Evolutionary conservation across 345 rosid genomes (phyloP), one percentile per base, ranked within the genome.

Genomic region (Populus pruinosa): DNA sequence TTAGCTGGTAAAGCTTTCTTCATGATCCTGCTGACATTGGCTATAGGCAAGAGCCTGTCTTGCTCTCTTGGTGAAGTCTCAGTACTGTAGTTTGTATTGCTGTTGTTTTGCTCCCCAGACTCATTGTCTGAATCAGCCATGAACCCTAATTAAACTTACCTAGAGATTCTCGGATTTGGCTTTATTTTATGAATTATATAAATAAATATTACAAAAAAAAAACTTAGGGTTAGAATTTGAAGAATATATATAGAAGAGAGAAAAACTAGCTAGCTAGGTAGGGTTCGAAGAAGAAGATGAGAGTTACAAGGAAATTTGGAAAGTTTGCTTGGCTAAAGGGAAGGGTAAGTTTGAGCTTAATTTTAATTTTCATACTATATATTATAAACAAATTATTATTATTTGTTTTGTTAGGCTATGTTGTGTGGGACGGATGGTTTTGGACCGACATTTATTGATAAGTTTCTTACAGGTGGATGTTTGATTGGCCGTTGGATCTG

Each of bases 41-140:
- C 77, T 16, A 74, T 74, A 1, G 77, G 77, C 69, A 74, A 44
- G 59, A 74, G 65, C 69, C 69, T 74, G 77, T 74, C 77, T 20
- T 39, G 70, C 77, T 74, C 77, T 29, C 56, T 74, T 8, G 59
- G 16, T 43, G 77, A 74, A 2, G 59, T 56, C 59, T 63, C 77
- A 33, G 36, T 33, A 44, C 68, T 55, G n/a, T 21, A 29, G 64
- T 36, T 56, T 50, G 75, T 62, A 20, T 55, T 55, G 44, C 29
- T 61, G 35, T 74, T 56, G 44, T 33, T 72, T 18, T 33, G 69
- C 35, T 69, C 69, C 17, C 77, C 77, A 2, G 77, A 74, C 27
- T 74, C 77, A 16, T 74, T 74, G 77, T 74, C 77, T 20, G 77
- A 74, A 50, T 74, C 77, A 29, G 69, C 77, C 77, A 59, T 59